A percentile compares a stretch with the other conserved stretches of the same genome.
These are phyloP conservation scores for Amphicarpaea edgeworthii DNA, from an alignment of 306 rosid species.

Conservation along the genomic window DNA sequence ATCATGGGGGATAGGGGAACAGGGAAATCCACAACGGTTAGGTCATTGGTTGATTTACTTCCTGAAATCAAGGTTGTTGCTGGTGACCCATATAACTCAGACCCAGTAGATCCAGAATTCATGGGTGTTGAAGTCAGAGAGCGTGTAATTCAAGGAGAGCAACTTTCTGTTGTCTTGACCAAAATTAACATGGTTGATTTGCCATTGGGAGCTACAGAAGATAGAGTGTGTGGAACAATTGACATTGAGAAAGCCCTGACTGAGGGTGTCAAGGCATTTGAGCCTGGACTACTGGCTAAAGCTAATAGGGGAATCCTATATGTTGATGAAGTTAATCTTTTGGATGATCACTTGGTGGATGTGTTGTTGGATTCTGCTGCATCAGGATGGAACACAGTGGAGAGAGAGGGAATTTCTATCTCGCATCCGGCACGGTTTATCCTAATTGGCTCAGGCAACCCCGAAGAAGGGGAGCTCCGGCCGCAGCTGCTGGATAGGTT, in stretches of 20 bases:
- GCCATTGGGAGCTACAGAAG: constrained; percentile 91
- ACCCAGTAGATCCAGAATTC: constrained; percentile 86
- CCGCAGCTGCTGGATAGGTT: constrained; percentile 90
- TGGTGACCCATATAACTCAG: constrained; percentile 85
- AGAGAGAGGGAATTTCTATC: constrained; percentile 90
- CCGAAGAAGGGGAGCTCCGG: constrained; percentile 96
- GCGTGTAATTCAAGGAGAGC: constrained; percentile 66
- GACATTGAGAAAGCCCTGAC: constrained; percentile 90
- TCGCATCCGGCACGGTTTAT: constrained; percentile 90
- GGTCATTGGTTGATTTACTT: constrained; percentile 87
- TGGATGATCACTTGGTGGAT: constrained; percentile 91
- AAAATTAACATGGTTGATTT: constrained; percentile 94
- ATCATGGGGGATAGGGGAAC: constrained; percentile 96
- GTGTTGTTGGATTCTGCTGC: constrained; percentile 92
- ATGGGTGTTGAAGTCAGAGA: constrained; percentile 88
- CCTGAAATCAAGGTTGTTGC: constrained; percentile 76
- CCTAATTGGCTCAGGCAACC: constrained; percentile 89
- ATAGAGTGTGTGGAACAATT: constrained; percentile 89
- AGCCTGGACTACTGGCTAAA: constrained; percentile 88
- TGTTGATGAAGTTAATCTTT: constrained; percentile 89
- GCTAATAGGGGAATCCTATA: constrained; percentile 90
- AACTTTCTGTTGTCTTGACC: constrained; percentile 63
- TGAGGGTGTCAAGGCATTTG: constrained; percentile 91
- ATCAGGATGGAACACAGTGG: constrained; percentile 95
- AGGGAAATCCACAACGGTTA: constrained; percentile 80